These are phyloP conservation scores for Perkinsus olseni DNA, from an alignment of 169 alveolate genomes.

Conservation along the genomic window DNA sequence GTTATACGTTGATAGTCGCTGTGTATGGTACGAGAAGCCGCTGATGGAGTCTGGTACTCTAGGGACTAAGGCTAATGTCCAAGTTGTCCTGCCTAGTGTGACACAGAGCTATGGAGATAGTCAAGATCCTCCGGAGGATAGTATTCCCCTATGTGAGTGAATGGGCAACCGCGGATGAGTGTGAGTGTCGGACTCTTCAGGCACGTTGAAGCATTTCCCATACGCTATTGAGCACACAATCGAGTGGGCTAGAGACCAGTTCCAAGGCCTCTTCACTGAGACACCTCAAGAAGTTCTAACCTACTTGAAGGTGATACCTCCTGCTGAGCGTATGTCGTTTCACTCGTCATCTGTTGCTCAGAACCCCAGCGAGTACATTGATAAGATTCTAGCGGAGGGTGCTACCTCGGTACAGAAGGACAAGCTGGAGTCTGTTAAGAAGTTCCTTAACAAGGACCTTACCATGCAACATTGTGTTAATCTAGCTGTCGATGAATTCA, in stretches of 20 bases:
- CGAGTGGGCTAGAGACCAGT: slow-evolving; percentile 97
- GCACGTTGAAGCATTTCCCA: slow-evolving; percentile 85
- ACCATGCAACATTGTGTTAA: neutral
- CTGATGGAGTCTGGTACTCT: slow-evolving; percentile 97
- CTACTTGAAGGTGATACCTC: slow-evolving; percentile 26
- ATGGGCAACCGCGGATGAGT: slow-evolving; percentile 12
- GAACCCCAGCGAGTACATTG: slow-evolving; percentile 14
- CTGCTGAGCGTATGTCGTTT: neutral
- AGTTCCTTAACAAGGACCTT: slow-evolving; percentile 20
- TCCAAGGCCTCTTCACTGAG: slow-evolving; percentile 88
- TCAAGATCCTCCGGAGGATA: slow-evolving; percentile 95
- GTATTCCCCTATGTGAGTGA: slow-evolving; percentile 88
- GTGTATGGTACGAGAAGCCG: slow-evolving; percentile 95
- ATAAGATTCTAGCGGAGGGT: slow-evolving; percentile 18
- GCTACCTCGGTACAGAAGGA: slow-evolving; percentile 14
- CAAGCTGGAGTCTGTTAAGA: slow-evolving; percentile 20
- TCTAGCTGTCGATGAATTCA: neutral
- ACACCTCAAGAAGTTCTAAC: slow-evolving; percentile 79
- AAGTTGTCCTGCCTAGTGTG: slow-evolving; percentile 82
- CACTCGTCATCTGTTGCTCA: neutral
- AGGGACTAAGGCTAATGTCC: slow-evolving; percentile 92
- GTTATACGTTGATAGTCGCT: slow-evolving; percentile 90
- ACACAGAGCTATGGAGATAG: slow-evolving; percentile 97
- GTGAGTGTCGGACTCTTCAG: neutral
- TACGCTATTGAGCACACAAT: slow-evolving; percentile 95